Conservation (phyloP, 2,329 filamentous ascomycete genomes). For the Colletotrichum sp. region DNA sequence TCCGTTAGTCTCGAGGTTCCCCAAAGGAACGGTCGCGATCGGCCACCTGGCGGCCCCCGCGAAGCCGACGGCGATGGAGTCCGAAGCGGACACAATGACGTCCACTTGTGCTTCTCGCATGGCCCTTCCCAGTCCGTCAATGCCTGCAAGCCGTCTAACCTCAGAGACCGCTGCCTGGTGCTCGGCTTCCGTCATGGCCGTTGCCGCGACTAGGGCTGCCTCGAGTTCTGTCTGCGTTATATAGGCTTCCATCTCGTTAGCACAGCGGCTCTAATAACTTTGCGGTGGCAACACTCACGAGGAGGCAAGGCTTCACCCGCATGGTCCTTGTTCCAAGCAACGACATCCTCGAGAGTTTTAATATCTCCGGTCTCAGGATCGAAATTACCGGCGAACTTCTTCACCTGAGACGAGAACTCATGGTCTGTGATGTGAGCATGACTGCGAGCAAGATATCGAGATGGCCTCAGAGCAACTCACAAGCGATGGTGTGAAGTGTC, state of each 20-base stretch:
- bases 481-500: conserved; percentile 20
- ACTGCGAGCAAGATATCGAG: background rate
- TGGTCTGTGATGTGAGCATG: background rate
- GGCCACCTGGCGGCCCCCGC: conserved; percentile 28
- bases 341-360: conserved; percentile 21
- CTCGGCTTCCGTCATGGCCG: background rate
- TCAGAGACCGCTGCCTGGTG: background rate
- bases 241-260: background rate
- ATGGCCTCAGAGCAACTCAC: background rate
- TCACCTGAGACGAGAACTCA: background rate
- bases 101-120: conserved; percentile 16
- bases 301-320: conserved; percentile 21
- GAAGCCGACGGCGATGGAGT: conserved; percentile 21
- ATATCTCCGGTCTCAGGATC: background rate
- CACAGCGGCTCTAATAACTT: background rate
- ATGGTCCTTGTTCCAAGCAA: conserved; percentile 27
- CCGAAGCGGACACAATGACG: conserved; percentile 23
- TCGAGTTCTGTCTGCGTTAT: background rate
- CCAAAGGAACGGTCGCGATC: conserved; percentile 29
- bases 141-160: background rate
- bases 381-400: background rate
- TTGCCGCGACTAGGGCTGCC: background rate
- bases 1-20: conserved; percentile 25
- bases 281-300: conserved; percentile 15
- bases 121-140: background rate